phyloP scores from a whole-genome alignment of 169 alveolate species.

The Cytauxzoon felis region DNA sequence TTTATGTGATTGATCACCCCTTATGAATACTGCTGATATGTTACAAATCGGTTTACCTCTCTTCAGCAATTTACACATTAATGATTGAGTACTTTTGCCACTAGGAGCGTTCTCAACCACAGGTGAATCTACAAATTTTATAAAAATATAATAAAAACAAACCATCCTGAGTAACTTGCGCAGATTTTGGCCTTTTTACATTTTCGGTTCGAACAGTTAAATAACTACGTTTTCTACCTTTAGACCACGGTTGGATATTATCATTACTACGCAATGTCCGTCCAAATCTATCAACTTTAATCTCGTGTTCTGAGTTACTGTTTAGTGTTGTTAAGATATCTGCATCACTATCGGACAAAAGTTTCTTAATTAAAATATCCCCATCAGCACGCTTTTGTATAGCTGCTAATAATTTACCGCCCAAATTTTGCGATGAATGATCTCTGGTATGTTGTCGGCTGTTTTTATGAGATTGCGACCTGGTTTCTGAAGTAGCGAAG shows the following conservation, averaged over 20 bases:
- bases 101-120: too few species aligned
- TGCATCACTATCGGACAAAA: constrained; percentile 36
- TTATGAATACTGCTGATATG: constrained; percentile 58
- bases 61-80: constrained; percentile 59
- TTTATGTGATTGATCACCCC: constrained; percentile 57
- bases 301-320: not conserved
- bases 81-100: not conserved
- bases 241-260: not conserved
- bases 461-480: not conserved
- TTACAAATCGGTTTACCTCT: constrained; percentile 70
- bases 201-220: not conserved
- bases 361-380: constrained; percentile 30
- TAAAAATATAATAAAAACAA: too few species aligned
- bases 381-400: constrained; percentile 52
- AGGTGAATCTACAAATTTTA: too few species aligned
- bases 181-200: too few species aligned
- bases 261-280: constrained; percentile 4
- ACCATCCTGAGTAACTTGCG: too few species aligned
- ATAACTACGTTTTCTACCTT: not conserved
- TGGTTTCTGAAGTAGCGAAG: constrained; percentile 9
- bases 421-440: constrained; percentile 33
- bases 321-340: constrained; percentile 6
- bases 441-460: not conserved
- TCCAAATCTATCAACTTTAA: constrained; percentile 27
- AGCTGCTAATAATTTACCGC: constrained; percentile 48